Base-by-base conservation (phyloP, 2,329 filamentous ascomycete genomes). In the Fusarium pilosicola region DNA sequence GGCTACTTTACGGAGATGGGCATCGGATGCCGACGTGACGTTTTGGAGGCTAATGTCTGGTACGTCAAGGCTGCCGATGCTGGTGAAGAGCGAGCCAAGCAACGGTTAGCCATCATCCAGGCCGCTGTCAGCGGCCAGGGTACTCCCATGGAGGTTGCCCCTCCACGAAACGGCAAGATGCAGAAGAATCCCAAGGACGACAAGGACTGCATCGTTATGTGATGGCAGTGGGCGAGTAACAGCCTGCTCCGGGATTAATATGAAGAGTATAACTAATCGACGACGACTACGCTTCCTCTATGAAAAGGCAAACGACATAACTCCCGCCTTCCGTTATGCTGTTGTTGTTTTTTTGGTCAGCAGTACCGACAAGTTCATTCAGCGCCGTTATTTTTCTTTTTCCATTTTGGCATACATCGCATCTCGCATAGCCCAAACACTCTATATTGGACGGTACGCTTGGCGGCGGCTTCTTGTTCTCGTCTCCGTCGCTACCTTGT, bases 1-100 rank as follows among this genome's bases (percentile, higher is more conserved):
- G 96, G 95, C 49, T 98, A 98, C 83, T 99, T 99, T 81, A 98
- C 95, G 10, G 96, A 99, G 82, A 97, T 97, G 94, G 96, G 96
- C 71, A 98, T 99, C 77, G 96, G 96, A 56, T 98, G 95, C 81
- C 93, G 95, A 42, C 91, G 94, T 55, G 96, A 99, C 81, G 91
- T 96, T n/a, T 88, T 99, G 48, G 95, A 98, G 82, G 96, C 96
- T 76, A 99, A 99, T 79, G 94, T 97, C 38, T 98, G 95, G 96
- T 99, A 99, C 81, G 96, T 99, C 76, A 94, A 94, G 82, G 96
- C 96, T 10, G 96, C 96, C 22, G 96, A 97, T 75, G 90, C 94
- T 56, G 96, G 96, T 52, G 95, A 98, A 78, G 94, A 96, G 77
- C 90, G 95, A 65, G 96, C 96, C 57, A 96, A 93, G 81, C 93